These are phyloP conservation scores for Aphanomyces stellatus DNA, from an alignment of 352 stramenopile species.

Conservation along the genomic window DNA sequence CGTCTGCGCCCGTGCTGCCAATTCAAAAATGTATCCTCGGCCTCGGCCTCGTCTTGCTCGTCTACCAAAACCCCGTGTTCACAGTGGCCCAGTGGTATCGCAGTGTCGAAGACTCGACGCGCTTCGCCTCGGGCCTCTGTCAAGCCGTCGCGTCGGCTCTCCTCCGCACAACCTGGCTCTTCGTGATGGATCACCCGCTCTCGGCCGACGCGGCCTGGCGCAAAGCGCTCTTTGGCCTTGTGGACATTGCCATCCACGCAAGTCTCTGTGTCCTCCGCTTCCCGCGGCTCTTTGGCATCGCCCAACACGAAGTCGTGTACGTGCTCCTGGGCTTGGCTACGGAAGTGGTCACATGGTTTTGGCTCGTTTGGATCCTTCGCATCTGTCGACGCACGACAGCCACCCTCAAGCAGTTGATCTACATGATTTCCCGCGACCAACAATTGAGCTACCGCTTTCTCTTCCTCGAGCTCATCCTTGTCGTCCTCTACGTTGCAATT, in stretches of 20 bases:
- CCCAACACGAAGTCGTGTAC: slow-evolving; percentile 32
- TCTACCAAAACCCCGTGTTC: slow-evolving; percentile 80
- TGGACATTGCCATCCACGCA: slow-evolving; percentile 41
- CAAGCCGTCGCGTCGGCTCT: slow-evolving; percentile 63
- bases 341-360: slow-evolving; percentile 48
- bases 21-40: slow-evolving; percentile 69
- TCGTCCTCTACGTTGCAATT: slow-evolving; percentile 64
- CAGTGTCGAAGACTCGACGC: slow-evolving; percentile 43
- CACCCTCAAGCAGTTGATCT: slow-evolving; percentile 59
- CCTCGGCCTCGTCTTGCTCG: slow-evolving; percentile 55
- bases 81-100: slow-evolving; percentile 47
- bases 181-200: slow-evolving; percentile 61
- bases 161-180: slow-evolving; percentile 78
- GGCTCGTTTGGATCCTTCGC: slow-evolving; percentile 61
- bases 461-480: slow-evolving; percentile 59
- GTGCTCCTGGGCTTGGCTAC: slow-evolving; percentile 53
- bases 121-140: slow-evolving; percentile 54
- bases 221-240: slow-evolving; percentile 37
- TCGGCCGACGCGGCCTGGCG: slow-evolving; percentile 19
- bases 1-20: slow-evolving; percentile 41
- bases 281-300: slow-evolving; percentile 37
- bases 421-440: slow-evolving; percentile 80
- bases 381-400: slow-evolving; percentile 44
- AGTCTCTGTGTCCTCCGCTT: slow-evolving; percentile 58
- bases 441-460: slow-evolving; percentile 84